Conservation (phyloP, 371 early-diverging fungal species). For the Apophysomyces elegans region DNA sequence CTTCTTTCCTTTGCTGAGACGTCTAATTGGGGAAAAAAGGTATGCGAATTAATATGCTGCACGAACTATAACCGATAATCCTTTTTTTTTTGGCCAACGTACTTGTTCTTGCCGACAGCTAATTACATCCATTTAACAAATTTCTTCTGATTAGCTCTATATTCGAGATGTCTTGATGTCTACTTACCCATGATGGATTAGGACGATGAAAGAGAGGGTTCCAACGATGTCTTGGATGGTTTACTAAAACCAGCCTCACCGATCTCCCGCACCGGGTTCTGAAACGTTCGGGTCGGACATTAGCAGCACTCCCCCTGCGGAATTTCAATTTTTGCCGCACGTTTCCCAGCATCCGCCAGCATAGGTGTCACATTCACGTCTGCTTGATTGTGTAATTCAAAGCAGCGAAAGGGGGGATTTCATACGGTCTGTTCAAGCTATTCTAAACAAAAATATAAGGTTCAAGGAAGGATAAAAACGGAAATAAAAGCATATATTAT, state of each 20-base stretch:
- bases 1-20: constrained; percentile 95
- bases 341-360: neutral
- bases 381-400: too few relatives aligned
- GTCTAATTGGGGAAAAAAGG: constrained; percentile 34
- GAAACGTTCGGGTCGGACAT: neutral
- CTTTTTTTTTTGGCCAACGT: constrained; percentile 37
- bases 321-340: neutral
- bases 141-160: neutral
- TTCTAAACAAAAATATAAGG: too few relatives aligned
- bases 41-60: constrained; percentile 9
- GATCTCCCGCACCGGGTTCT: neutral
- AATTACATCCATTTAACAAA: constrained; percentile 9
- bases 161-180: neutral
- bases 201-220: constrained; percentile 11
- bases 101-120: constrained; percentile 98
- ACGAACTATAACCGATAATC: neutral
- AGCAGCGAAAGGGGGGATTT: too few relatives aligned
- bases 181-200: constrained; percentile 11
- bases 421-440: too few relatives aligned
- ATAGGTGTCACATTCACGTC: too few relatives aligned
- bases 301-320: neutral
- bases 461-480: too few relatives aligned
- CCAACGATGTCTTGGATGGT: neutral
- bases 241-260: neutral
- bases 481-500: too few relatives aligned